Conservation (phyloP, 2,329 filamentous ascomycete genomes). For the Salinomyces thailandicus region DNA sequence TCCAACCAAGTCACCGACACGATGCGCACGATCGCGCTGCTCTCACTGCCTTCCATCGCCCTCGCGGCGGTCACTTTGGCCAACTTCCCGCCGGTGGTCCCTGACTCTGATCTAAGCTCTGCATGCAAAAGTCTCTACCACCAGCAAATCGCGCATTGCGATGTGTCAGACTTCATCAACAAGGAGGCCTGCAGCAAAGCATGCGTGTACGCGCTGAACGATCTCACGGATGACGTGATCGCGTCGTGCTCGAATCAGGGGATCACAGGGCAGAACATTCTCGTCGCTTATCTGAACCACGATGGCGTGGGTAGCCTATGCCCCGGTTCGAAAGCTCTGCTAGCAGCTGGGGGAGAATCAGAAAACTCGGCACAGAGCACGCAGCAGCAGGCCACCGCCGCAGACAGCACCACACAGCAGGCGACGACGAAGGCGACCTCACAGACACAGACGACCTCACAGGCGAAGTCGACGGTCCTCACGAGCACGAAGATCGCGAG, state of each 20-base stretch:
- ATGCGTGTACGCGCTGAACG: slow-evolving; percentile 32
- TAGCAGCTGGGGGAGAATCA: slow-evolving; percentile 3
- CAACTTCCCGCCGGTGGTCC: slow-evolving; percentile 34
- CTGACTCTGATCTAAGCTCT: slow-evolving; percentile 26
- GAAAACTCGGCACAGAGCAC: slow-evolving; percentile 3
- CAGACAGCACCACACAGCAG: slow-evolving; percentile 6
- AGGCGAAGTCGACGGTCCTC: slow-evolving; percentile 6
- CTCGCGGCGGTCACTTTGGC: slow-evolving; percentile 34
- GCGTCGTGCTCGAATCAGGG: slow-evolving; percentile 22
- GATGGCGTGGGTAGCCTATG: slow-evolving; percentile 31
- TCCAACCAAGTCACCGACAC: too few species aligned
- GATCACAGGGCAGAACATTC: slow-evolving; percentile 30
- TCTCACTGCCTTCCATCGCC: slow-evolving; percentile 18
- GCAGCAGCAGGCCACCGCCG: slow-evolving; percentile 2
- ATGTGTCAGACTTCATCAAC: slow-evolving; percentile 29
- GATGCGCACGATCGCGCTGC: too few species aligned
- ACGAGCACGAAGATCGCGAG: slow-evolving; percentile 6
- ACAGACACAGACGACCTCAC: slow-evolving; percentile 8
- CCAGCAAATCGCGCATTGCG: slow-evolving; percentile 31
- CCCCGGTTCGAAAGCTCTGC: slow-evolving; percentile 21
- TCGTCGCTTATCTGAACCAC: slow-evolving; percentile 34
- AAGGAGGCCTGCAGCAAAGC: slow-evolving; percentile 31
- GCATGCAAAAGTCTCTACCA: slow-evolving; percentile 33
- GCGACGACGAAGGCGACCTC: slow-evolving; percentile 9
- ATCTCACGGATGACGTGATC: slow-evolving; percentile 25